Conservation (phyloP, 305 asterid species). For the Ajuga reptans region DNA sequence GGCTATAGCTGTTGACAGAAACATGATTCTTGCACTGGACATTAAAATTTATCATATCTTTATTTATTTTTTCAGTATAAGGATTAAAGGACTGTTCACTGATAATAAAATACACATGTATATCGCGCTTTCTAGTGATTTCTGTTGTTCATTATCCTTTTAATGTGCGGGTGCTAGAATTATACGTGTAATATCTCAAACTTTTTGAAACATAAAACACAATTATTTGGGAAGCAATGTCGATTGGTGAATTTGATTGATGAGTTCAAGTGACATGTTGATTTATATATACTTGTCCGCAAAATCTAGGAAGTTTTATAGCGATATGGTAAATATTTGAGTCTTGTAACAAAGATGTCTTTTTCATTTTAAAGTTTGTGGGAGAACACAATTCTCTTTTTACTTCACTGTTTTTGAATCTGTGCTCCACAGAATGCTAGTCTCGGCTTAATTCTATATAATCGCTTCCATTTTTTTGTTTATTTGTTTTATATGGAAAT, state of each 20-base stretch:
- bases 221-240: background rate
- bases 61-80: background rate
- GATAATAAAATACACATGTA: background rate
- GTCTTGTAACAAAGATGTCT: background rate
- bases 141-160: background rate
- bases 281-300: background rate
- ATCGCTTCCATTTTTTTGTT: background rate
- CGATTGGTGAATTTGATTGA: background rate
- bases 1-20: slow-evolving; percentile 1
- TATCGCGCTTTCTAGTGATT: background rate
- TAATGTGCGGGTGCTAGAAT: background rate
- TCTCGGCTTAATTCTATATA: background rate
- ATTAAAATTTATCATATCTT: slow-evolving; percentile 3
- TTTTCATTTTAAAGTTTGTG: background rate
- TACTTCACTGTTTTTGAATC: too few species aligned
- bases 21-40: slow-evolving; percentile 17
- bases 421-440: too few species aligned
- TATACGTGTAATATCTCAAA: background rate
- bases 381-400: too few species aligned
- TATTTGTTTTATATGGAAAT: background rate
- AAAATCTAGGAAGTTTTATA: background rate
- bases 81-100: background rate
- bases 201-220: background rate
- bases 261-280: background rate
- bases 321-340: background rate